Evolutionary conservation across 768 basidiomycete species (phyloP).

Genomic region (Chiua virens): DNA sequence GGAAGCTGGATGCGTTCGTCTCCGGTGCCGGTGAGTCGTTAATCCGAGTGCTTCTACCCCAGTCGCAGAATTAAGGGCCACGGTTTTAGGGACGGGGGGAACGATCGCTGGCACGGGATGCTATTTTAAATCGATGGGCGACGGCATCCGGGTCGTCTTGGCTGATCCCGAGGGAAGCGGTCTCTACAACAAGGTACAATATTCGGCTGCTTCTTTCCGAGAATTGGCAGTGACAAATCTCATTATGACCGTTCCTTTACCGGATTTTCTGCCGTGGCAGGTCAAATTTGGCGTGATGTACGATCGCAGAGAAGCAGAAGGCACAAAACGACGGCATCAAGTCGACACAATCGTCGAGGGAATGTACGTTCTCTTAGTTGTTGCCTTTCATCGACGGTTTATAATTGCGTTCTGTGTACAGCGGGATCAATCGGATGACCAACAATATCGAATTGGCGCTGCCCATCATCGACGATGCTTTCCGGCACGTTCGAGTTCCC

Average conservation of each 20-base stretch:
- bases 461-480: slow-evolving; percentile 85
- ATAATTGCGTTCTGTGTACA: slow-evolving; percentile 28
- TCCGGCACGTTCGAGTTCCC: slow-evolving; percentile 39
- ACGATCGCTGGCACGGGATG: slow-evolving; percentile 85
- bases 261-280: slow-evolving; percentile 32
- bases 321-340: slow-evolving; percentile 89
- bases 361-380: slow-evolving; percentile 47
- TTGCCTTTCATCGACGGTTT: too few relatives aligned
- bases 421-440: slow-evolving; percentile 92
- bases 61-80: not conserved
- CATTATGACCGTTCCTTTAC: too few relatives aligned
- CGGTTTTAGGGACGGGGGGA: slow-evolving; percentile 82
- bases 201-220: not conserved
- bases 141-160: slow-evolving; percentile 66
- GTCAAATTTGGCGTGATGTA: slow-evolving; percentile 95
- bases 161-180: slow-evolving; percentile 95
- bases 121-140: slow-evolving; percentile 75
- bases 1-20: slow-evolving; percentile 80
- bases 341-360: slow-evolving; percentile 97
- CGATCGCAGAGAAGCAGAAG: slow-evolving; percentile 88
- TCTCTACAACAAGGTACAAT: slow-evolving; percentile 87
- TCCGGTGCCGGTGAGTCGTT: slow-evolving; percentile 72
- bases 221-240: too few relatives aligned
- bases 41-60: not conserved
- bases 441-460: slow-evolving; percentile 86